These are phyloP conservation scores for Excoecaria cochinchinensis DNA, from an alignment of 345 rosid genomes.

Conservation along the genomic window DNA sequence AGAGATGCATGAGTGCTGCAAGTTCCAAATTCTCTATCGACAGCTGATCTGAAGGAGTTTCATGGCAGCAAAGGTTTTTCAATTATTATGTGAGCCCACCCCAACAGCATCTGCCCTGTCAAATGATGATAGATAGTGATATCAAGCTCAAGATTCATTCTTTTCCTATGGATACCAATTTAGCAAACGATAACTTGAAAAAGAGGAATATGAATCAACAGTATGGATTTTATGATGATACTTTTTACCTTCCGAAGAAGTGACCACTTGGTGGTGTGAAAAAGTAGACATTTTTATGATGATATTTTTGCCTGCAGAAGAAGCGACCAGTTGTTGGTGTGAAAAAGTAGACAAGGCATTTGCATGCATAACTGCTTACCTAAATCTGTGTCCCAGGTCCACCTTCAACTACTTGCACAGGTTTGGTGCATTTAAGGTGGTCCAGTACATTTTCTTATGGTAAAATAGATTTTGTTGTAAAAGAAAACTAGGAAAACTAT, in stretches of 20 bases:
- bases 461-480: too few relatives aligned
- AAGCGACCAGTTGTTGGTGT: background rate
- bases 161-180: background rate
- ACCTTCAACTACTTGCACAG: background rate
- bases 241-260: too few relatives aligned
- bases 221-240: too few relatives aligned
- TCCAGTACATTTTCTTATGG: background rate
- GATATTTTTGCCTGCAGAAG: background rate
- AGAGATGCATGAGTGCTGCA: too few relatives aligned
- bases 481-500: too few relatives aligned
- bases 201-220: background rate
- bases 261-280: too few relatives aligned
- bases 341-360: background rate
- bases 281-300: background rate
- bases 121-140: background rate
- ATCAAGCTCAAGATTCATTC: background rate
- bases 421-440: background rate
- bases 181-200: background rate
- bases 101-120: background rate
- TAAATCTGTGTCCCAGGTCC: background rate
- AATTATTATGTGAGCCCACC: background rate
- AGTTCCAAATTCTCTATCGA: background rate
- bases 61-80: background rate
- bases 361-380: constrained; percentile 8
- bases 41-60: background rate